Base-by-base conservation (phyloP, 2,329 filamentous ascomycete genomes). In the Penicillium griseofulvum region DNA sequence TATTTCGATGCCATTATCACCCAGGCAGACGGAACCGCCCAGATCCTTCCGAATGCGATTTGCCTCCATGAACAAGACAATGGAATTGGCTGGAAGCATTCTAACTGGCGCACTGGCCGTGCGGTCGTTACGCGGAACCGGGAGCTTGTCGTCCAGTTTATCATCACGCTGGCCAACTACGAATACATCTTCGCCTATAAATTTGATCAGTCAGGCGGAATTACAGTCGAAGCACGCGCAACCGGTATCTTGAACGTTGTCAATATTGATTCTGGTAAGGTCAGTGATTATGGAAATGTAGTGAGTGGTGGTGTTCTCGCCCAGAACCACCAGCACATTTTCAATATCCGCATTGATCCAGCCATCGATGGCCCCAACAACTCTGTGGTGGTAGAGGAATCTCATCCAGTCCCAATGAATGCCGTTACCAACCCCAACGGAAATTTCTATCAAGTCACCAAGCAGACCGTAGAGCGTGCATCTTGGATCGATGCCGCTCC, bases 251-350 rank as follows among this genome's bases (percentile, higher is more conserved):
- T 88, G 19, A 85, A 82, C 55, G 86, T 85, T 1, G 81, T 86
- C 58, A 85, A 84, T 17, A 85, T 87, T 55, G 85, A 87, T 58
- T 59, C 69, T 49, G 83, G 81, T 38, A 73, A 86, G 56, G 75
- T 79, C 22, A 84, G 87, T 17, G 82, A 84, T 1, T 87, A 84
- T 71, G 86, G 86, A 24, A 88, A 84, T 1, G 79, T 87, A 12
- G 83, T 88, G 12, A 83, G 86, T 59, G 84, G 84, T 0, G 86
- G 86, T 37, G 85, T 87, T 9, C 78, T 90, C 1, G 87, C 85
- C 1, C 77, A 81, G 1, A 83, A 88, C 69, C 88, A 91, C 67
- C 88, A 91, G 68, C 88, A 91, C 71, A 87, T 90, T 63, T 90
- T 91, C 74, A 84, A 81, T 37, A 77, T 86, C 0, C 81, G 84